Base-by-base conservation (phyloP, 2,329 filamentous ascomycete species). In the Aspergillus vadensis region DNA sequence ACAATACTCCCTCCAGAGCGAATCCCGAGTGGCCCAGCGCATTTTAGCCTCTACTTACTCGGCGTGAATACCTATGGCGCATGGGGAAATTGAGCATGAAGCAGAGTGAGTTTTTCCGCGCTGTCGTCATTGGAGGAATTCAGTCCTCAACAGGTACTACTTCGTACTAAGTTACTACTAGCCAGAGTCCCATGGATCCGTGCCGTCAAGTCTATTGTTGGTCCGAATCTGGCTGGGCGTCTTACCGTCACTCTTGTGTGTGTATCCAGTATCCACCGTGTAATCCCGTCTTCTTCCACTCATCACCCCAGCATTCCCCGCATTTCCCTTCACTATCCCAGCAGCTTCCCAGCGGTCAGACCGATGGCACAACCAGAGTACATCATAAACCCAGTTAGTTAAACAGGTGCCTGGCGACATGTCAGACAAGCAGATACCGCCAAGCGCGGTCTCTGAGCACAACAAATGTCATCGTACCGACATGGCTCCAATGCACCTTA, bases 231-330 rank as follows among this genome's bases (percentile, higher is more conserved):
- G 44, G 44, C 44, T 25, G 39, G 39, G 17, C 39, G 39, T 43
- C 39, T 43, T 43, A 43, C 15, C 41, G 32, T 36, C 32, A 36
- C 12, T 14, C 10, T 36, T 36, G 19, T 19, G 21, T 19, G 21
- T 19, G 41, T 19, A 44, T 23, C 9, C 19, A 7, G 25, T 25
- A 27, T 27, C 25, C 25, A 27, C 21, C 41, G 41, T 44, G 41
- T 44, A 43, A 43, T 44, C 14, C 19, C 32, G 12, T 44, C 41
- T 44, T 6, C 19, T 21, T 14, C 9, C n/a, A 17, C 39, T n/a
- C 9, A 43, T 19, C 17, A 17, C 47, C 25, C 23, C 47, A 30
- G 47, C 53, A 55, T 55, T 55, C 53, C 53, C 53, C 53, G 53
- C 53, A 55, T 55, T 47, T 55, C 39, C 53, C 39, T 47, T 23